Evolutionary conservation across 1,284 basidiomycete genomes (phyloP).

Genomic region (Anthracocystis panici-leucophaei): DNA sequence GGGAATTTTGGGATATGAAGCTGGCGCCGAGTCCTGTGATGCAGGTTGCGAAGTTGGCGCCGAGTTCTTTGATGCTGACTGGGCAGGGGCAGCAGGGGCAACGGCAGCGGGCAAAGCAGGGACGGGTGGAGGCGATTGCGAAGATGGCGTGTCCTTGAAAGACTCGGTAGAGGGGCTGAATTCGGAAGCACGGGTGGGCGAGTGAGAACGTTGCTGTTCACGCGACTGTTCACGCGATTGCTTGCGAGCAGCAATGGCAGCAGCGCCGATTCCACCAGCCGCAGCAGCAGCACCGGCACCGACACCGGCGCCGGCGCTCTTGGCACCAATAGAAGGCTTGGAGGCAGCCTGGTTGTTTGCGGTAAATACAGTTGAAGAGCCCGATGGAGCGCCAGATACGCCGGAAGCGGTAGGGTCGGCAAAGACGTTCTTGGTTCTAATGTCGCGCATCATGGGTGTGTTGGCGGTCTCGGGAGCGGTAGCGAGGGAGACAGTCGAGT

Average conservation of each 20-base stretch:
- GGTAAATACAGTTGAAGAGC: constrained; percentile 22
- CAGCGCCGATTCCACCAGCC: constrained; percentile 43
- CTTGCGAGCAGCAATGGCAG: constrained; percentile 45
- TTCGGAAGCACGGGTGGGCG: constrained; percentile 25
- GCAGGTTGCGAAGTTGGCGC: constrained; percentile 3
- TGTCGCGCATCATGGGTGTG: constrained; percentile 55
- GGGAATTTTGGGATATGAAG: not conserved
- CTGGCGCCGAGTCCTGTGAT: constrained; percentile 11
- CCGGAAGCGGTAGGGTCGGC: constrained; percentile 39
- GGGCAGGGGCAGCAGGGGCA: constrained; percentile 3
- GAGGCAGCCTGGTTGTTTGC: constrained; percentile 25
- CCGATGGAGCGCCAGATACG: constrained; percentile 32
- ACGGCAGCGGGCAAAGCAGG: constrained; percentile 32
- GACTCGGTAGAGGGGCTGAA: constrained; percentile 35
- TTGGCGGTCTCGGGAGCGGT: constrained; percentile 46
- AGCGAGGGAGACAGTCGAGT: constrained; percentile 48
- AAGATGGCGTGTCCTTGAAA: constrained; percentile 30
- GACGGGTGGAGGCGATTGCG: constrained; percentile 42
- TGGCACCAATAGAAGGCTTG: constrained; percentile 10
- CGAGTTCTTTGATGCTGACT: not conserved
- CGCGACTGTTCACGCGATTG: constrained; percentile 45
- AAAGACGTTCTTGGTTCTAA: constrained; percentile 51
- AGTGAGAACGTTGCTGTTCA: constrained; percentile 35
- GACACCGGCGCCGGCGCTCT: constrained; percentile 11
- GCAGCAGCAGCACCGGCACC: constrained; percentile 30